Percentiles rank a stretch among this genome's conserved stretches.
Conservation (phyloP, 257 asterid genomes). For the Solanum chmielewskii region DNA sequence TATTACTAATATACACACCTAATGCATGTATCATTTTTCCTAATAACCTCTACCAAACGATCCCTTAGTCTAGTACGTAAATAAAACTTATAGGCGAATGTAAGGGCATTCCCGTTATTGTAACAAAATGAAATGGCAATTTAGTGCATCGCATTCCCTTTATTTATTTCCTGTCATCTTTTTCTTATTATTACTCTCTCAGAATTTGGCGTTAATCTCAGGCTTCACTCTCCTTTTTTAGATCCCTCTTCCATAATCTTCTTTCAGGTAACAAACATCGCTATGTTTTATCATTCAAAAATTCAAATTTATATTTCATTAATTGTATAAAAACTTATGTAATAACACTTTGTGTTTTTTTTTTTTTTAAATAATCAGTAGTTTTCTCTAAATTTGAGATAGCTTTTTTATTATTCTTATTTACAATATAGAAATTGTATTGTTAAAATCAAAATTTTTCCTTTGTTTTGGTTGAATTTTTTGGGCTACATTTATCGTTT, state of each 20-base stretch:
- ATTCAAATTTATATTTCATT: not conserved
- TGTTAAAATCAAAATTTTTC: not conserved
- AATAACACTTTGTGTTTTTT: not conserved
- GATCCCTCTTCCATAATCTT: not conserved
- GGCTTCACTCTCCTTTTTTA: not conserved
- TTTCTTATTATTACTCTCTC: not conserved
- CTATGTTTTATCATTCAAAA: not conserved
- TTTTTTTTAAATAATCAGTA: not conserved
- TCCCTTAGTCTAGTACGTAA: too few species aligned
- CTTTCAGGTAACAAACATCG: not conserved
- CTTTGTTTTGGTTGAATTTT: not conserved
- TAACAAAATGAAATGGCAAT: not conserved
- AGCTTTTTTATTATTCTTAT: not conserved
- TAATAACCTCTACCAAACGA: too few species aligned
- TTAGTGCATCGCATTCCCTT: not conserved
- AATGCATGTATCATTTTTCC: too few species aligned
- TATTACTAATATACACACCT: too few species aligned
- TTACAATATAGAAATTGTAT: not conserved
- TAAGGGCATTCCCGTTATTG: not conserved
- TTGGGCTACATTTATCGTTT: not conserved
- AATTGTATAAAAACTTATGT: not conserved
- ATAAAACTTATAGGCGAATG: not conserved
- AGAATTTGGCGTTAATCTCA: not conserved
- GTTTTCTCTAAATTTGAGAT: not conserved
- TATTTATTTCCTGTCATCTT: not conserved